Percentiles rank a stretch among this genome's conserved stretches.
These are phyloP conservation scores for Sonneratia alba DNA, from an alignment of 345 rosid species.

Conservation along the genomic window DNA sequence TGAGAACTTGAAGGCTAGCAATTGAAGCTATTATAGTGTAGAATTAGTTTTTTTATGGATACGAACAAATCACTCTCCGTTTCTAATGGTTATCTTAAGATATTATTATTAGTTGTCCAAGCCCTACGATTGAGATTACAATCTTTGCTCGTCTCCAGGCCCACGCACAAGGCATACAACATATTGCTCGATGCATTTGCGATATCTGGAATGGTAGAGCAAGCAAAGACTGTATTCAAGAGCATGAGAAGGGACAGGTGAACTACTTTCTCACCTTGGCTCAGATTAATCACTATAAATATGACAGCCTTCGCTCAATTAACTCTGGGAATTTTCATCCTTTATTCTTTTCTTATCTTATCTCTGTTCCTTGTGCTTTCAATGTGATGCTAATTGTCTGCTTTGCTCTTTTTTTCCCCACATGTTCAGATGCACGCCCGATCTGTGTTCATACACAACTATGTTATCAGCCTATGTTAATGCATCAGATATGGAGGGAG, in stretches of 20 bases:
- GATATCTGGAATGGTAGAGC: slow-evolving; percentile 93
- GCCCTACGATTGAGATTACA: neutral
- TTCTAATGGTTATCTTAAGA: neutral
- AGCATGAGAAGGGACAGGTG: slow-evolving; percentile 97
- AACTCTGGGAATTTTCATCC: neutral
- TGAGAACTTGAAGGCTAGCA: neutral
- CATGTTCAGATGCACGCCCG: slow-evolving; percentile 55
- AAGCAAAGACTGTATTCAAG: slow-evolving; percentile 74
- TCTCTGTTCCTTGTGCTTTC: neutral
- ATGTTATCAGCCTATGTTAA: slow-evolving; percentile 92
- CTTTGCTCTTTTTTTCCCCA: neutral
- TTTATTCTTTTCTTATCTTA: neutral
- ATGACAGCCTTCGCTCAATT: neutral
- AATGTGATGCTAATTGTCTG: neutral
- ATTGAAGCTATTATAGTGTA: neutral
- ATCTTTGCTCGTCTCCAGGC: slow-evolving; percentile 38
- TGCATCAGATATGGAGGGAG: slow-evolving; percentile 89
- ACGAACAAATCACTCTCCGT: too few species aligned
- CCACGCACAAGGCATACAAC: slow-evolving; percentile 83
- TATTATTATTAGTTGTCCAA: neutral
- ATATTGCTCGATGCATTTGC: slow-evolving; percentile 94
- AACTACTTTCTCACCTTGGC: neutral
- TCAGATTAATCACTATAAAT: neutral
- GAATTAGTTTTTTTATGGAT: neutral
- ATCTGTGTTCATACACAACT: slow-evolving; percentile 82